A percentile compares a stretch with the other conserved stretches of the same genome.
Conservation (phyloP, 768 basidiomycete species). For the Trichaptum fuscoviolaceum region DNA sequence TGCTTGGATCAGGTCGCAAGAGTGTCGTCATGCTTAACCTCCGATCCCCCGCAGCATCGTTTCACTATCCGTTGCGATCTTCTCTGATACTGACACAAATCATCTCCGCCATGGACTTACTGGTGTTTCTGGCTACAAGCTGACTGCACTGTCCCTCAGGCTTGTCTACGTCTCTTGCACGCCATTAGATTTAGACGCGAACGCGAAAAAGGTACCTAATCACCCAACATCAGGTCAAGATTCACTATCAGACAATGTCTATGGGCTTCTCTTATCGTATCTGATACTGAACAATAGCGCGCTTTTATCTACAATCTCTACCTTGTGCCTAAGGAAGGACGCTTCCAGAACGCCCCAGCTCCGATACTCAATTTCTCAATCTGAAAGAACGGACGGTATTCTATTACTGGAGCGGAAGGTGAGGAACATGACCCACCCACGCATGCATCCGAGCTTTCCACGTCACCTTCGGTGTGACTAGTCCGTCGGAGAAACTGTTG, state of each 20-base stretch:
- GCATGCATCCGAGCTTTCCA: neutral
- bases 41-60: too few species aligned
- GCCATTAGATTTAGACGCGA: too few species aligned
- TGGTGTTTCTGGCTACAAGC: too few species aligned
- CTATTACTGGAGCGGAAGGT: neutral
- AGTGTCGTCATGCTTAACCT: too few species aligned
- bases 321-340: neutral
- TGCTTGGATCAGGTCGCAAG: too few species aligned
- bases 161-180: too few species aligned
- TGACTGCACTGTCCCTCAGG: too few species aligned
- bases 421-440: neutral
- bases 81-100: too few species aligned
- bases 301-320: neutral
- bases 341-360: neutral
- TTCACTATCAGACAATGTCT: neutral
- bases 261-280: neutral
- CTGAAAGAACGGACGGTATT: neutral
- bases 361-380: neutral
- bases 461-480: neutral
- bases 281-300: neutral
- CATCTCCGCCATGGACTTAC: too few species aligned
- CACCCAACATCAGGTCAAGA: neutral
- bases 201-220: too few species aligned
- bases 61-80: too few species aligned
- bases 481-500: neutral